Percentiles rank a stretch among this genome's conserved stretches.
These are phyloP conservation scores for Macrolepiota fuliginosa DNA, from an alignment of 768 basidiomycete species.

Conservation along the genomic window DNA sequence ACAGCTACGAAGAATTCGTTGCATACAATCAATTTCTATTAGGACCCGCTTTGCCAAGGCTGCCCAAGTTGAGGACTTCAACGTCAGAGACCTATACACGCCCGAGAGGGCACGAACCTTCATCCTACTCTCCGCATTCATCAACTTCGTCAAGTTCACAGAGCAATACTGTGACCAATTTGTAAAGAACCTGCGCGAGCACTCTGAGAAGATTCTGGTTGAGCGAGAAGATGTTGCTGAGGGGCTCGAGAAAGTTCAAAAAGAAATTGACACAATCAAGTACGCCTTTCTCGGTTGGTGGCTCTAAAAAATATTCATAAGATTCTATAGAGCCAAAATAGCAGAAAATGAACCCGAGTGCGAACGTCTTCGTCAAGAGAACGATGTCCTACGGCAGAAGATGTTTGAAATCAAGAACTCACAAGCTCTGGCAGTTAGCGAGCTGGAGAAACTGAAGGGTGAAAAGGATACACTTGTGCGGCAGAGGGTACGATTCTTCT, in stretches of 20 bases:
- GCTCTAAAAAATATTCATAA: neutral
- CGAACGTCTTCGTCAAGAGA: conserved; percentile 57
- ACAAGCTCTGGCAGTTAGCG: conserved; percentile 56
- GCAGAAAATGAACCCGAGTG: conserved; percentile 70
- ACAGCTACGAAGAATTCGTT: neutral
- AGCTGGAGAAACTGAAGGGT: conserved; percentile 68
- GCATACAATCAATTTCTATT: neutral
- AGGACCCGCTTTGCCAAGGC: conserved; percentile 72
- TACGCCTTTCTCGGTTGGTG: conserved; percentile 27
- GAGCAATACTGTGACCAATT: conserved; percentile 66
- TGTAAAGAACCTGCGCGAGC: conserved; percentile 58
- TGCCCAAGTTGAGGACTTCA: conserved; percentile 76
- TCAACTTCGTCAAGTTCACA: conserved; percentile 91
- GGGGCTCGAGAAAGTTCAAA: conserved; percentile 46
- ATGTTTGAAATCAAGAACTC: conserved; percentile 70
- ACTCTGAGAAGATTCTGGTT: conserved; percentile 51
- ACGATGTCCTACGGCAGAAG: conserved; percentile 55
- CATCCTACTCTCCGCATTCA: conserved; percentile 78
- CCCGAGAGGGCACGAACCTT: conserved; percentile 78
- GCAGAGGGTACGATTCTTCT: conserved; percentile 48
- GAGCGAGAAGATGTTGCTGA: conserved; percentile 60
- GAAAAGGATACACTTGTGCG: conserved; percentile 64
- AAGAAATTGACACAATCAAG: conserved; percentile 56
- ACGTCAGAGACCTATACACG: conserved; percentile 64
- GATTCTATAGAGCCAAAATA: conserved; percentile 49